A percentile compares a stretch with the other conserved stretches of the same genome.
Conservation (phyloP, 768 basidiomycete species). For the Pulveroboletus frians region DNA sequence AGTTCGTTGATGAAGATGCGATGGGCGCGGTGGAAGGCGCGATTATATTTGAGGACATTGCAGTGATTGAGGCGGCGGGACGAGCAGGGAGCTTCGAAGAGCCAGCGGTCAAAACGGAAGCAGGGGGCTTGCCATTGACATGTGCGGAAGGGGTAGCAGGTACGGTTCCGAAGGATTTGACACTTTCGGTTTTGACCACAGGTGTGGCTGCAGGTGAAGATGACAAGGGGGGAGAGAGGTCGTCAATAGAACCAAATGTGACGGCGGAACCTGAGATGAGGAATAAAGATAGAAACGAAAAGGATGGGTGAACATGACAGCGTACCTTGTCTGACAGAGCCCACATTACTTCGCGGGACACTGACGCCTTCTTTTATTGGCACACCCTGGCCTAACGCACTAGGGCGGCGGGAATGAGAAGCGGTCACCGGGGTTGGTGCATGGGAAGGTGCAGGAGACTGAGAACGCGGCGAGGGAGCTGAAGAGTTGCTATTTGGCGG, state of each 20-base stretch:
- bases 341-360: conserved; percentile 58
- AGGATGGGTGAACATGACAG: conserved; percentile 12
- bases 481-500: conserved; percentile 52
- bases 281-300: conserved; percentile 4
- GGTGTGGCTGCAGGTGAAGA: conserved; percentile 73
- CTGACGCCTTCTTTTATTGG: conserved; percentile 77
- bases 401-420: conserved; percentile 76
- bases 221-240: conserved; percentile 68
- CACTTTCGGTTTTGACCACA: conserved; percentile 60
- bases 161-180: conserved; percentile 81
- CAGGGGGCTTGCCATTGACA: conserved; percentile 58
- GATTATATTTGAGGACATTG: conserved; percentile 25
- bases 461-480: conserved; percentile 63
- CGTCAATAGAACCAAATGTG: conserved; percentile 89
- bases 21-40: conserved; percentile 30
- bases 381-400: conserved; percentile 65
- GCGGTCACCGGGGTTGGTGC: conserved; percentile 39
- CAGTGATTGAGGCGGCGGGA: conserved; percentile 17
- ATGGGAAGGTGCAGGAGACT: conserved; percentile 65
- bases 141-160: conserved; percentile 46
- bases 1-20: conserved; percentile 32
- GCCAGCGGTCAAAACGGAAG: conserved; percentile 40
- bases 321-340: conserved; percentile 64
- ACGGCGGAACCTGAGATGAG: conserved; percentile 53
- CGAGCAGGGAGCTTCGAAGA: conserved; percentile 32